phyloP scores from a whole-genome alignment of 2,329 filamentous ascomycete genomes.

The Alternaria metachromatica region DNA sequence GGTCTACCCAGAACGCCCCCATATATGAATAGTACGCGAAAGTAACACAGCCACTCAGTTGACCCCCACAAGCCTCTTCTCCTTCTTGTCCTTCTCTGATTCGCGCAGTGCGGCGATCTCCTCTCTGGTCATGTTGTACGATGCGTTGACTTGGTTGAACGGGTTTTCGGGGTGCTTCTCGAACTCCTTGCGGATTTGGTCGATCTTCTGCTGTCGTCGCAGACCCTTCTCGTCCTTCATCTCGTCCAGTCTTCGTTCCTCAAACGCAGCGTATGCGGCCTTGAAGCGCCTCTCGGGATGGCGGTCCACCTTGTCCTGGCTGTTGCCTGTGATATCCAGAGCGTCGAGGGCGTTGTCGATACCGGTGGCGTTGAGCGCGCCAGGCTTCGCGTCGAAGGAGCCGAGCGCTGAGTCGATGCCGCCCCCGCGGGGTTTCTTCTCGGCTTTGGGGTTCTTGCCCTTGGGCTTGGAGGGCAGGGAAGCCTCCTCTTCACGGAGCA shows the following conservation, averaged over 20 bases:
- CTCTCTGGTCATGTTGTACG: constrained; percentile 79
- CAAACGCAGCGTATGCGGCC: constrained; percentile 82
- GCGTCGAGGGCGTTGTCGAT: constrained; percentile 95
- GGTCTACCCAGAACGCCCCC: constrained; percentile 25
- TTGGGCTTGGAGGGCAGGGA: constrained; percentile 68
- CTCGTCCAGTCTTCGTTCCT: constrained; percentile 81
- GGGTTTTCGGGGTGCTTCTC: constrained; percentile 94
- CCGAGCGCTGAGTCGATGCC: constrained; percentile 71
- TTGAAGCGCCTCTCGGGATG: constrained; percentile 89
- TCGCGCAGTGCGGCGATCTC: constrained; percentile 73
- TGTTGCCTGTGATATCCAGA: constrained; percentile 70
- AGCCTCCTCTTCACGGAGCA: constrained; percentile 83
- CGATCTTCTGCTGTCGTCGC: constrained; percentile 82
- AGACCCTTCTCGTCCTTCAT: constrained; percentile 86
- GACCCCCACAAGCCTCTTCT: constrained; percentile 65
- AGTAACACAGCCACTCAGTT: constrained; percentile 12
- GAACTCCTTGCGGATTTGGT: constrained; percentile 88
- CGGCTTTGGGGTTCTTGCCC: constrained; percentile 69
- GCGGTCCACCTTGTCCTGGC: constrained; percentile 75
- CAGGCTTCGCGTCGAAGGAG: constrained; percentile 50
- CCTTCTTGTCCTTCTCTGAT: constrained; percentile 75
- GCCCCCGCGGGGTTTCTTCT: constrained; percentile 56
- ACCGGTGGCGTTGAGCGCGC: constrained; percentile 78
- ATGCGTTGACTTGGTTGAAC: constrained; percentile 81
- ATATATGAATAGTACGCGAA: constrained; percentile 6